These are phyloP conservation scores for Saccharum hybrid DNA, from an alignment of 202 grass and related monocot genomes.

Conservation along the genomic window DNA sequence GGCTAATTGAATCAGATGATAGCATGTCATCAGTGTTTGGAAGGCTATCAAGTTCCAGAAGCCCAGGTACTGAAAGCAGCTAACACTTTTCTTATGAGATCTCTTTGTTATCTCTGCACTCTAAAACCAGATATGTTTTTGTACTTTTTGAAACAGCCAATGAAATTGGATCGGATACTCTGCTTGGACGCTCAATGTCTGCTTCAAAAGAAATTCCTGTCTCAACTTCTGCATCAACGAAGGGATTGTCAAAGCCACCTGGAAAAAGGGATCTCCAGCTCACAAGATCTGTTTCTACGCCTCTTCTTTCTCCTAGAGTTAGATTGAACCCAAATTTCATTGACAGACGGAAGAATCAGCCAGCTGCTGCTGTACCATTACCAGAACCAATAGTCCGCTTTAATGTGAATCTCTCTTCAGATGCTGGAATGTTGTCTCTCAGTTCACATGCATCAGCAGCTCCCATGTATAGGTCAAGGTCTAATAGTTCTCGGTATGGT, in stretches of 20 bases:
- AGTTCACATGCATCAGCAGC: slow-evolving; percentile 23
- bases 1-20: slow-evolving; percentile 47
- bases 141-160: slow-evolving; percentile 42
- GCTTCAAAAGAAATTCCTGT: slow-evolving; percentile 47
- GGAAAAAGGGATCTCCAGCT: slow-evolving; percentile 42
- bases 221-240: slow-evolving; percentile 45
- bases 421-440: slow-evolving; percentile 23
- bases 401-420: slow-evolving; percentile 38
- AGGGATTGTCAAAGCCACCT: slow-evolving; percentile 60
- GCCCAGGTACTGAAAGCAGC: slow-evolving; percentile 44
- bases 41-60: slow-evolving; percentile 63
- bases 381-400: slow-evolving; percentile 27
- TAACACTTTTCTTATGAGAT: slow-evolving; percentile 27
- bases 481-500: slow-evolving; percentile 23
- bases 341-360: slow-evolving; percentile 45
- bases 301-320: slow-evolving; percentile 52
- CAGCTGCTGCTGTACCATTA: slow-evolving; percentile 27
- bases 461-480: slow-evolving; percentile 49
- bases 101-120: slow-evolving; percentile 11
- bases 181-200: slow-evolving; percentile 46
- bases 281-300: slow-evolving; percentile 49
- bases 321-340: slow-evolving; percentile 42
- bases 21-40: slow-evolving; percentile 60
- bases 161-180: slow-evolving; percentile 51
- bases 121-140: slow-evolving; percentile 29